A percentile compares a stretch with the other conserved stretches of the same genome.
Conservation (phyloP, 148 eudicot species). For the Rhododendron vialii region DNA sequence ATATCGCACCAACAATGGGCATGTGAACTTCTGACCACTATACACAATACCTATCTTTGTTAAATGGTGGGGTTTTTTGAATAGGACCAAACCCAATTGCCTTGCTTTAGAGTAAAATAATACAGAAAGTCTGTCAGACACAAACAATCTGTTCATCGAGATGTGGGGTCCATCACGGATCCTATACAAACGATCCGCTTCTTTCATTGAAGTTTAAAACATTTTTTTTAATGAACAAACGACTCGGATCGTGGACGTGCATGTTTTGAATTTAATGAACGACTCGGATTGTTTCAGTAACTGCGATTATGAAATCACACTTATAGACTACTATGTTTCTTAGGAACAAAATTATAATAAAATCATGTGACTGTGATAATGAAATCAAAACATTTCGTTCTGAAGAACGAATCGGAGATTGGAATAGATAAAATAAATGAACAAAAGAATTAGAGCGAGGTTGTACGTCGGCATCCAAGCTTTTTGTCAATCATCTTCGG, state of each 20-base stretch:
- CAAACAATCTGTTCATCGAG: too few relatives aligned
- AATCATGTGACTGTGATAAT: not conserved
- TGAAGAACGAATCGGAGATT: not conserved
- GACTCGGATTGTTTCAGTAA: too few relatives aligned
- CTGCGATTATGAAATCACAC: too few relatives aligned
- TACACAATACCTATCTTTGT: not conserved
- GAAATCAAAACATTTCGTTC: not conserved
- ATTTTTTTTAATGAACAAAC: too few relatives aligned
- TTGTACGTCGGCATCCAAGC: not conserved
- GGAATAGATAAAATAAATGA: not conserved
- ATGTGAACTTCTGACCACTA: not conserved
- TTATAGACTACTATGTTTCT: too few relatives aligned
- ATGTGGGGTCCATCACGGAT: too few relatives aligned
- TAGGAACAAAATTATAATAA: too few relatives aligned
- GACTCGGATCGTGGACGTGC: too few relatives aligned
- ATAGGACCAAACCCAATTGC: not conserved
- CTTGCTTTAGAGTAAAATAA: not conserved
- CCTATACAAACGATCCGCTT: accelerated
- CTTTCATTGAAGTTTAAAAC: too few relatives aligned
- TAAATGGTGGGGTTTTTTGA: not conserved
- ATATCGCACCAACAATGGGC: not conserved
- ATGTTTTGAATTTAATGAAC: too few relatives aligned
- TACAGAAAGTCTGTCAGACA: too few relatives aligned
- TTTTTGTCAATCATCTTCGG: too few relatives aligned
- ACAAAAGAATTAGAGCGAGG: not conserved